Percentiles rank a stretch among this genome's conserved stretches.
These are phyloP conservation scores for Metrosideros polymorpha DNA, from an alignment of 441 rosid species.

Conservation along the genomic window DNA sequence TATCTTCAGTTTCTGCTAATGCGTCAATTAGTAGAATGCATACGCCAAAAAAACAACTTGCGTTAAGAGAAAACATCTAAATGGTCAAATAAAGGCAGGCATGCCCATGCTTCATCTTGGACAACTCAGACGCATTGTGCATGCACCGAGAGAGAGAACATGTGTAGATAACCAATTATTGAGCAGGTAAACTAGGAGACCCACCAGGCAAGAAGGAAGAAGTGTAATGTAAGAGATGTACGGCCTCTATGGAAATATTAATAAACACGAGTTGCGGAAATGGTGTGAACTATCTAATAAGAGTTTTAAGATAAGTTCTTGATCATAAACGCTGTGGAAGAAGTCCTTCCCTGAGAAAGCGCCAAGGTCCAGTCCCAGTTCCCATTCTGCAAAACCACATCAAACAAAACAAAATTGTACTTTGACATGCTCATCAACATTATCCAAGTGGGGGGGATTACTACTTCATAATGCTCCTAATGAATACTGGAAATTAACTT, in stretches of 20 bases:
- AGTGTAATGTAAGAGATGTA: neutral
- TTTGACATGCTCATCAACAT: neutral
- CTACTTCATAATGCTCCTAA: neutral
- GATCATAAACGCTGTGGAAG: neutral
- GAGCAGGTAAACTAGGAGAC: neutral
- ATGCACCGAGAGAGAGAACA: neutral
- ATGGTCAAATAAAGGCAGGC: neutral
- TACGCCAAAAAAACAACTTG: neutral
- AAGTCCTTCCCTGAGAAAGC: slow-evolving; percentile 28
- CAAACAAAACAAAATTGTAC: neutral
- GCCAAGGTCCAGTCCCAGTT: slow-evolving; percentile 91
- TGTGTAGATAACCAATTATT: neutral
- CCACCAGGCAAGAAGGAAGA: neutral
- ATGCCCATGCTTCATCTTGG: neutral
- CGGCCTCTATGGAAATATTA: neutral
- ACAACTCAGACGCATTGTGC: neutral
- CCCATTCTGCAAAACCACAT: slow-evolving; percentile 53
- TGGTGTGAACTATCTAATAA: neutral
- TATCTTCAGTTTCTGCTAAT: neutral
- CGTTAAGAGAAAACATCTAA: neutral
- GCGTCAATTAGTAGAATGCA: neutral
- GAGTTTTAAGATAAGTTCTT: neutral
- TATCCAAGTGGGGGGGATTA: neutral
- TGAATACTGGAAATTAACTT: neutral
- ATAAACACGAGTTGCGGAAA: neutral